These are phyloP conservation scores for Debaryomycetaceae sp. DNA, from an alignment of 1,139 yeast species.

Conservation along the genomic window DNA sequence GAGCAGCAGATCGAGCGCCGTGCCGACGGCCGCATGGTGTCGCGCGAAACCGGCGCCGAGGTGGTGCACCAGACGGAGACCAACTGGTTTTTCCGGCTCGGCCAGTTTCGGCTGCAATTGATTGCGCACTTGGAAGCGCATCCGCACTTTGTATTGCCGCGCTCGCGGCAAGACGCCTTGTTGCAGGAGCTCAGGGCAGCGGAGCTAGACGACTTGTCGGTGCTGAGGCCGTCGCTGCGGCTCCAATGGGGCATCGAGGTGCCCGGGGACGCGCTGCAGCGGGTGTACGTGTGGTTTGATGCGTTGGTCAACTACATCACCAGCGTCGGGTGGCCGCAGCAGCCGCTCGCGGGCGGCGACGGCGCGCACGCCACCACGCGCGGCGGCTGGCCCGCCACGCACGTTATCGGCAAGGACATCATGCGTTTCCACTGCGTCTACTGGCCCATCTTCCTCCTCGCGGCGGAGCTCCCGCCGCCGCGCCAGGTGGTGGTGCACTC, in stretches of 20 bases:
- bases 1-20: conserved; percentile 60
- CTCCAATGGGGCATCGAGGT: conserved; percentile 89
- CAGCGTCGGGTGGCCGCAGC: conserved; percentile 66
- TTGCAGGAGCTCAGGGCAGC: conserved; percentile 51
- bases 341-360: conserved; percentile 4
- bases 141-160: conserved; percentile 64
- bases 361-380: conserved; percentile 11
- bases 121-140: conserved; percentile 44
- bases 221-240: conserved; percentile 77
- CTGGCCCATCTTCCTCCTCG: conserved; percentile 92
- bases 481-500: conserved; percentile 80
- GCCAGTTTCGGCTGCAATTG: conserved; percentile 53
- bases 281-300: conserved; percentile 95
- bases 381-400: conserved; percentile 65
- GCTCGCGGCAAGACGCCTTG: conserved; percentile 49
- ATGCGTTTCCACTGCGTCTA: conserved; percentile 82
- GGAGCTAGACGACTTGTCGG: conserved; percentile 62
- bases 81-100: conserved; percentile 80
- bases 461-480: conserved; percentile 72
- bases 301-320: conserved; percentile 86
- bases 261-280: conserved; percentile 74
- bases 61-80: conserved; percentile 75
- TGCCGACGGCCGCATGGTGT: conserved; percentile 38
- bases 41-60: conserved; percentile 72
- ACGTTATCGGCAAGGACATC: conserved; percentile 90